phyloP scores from a whole-genome alignment of 2,329 filamentous ascomycete species.

The Talaromyces sp. region DNA sequence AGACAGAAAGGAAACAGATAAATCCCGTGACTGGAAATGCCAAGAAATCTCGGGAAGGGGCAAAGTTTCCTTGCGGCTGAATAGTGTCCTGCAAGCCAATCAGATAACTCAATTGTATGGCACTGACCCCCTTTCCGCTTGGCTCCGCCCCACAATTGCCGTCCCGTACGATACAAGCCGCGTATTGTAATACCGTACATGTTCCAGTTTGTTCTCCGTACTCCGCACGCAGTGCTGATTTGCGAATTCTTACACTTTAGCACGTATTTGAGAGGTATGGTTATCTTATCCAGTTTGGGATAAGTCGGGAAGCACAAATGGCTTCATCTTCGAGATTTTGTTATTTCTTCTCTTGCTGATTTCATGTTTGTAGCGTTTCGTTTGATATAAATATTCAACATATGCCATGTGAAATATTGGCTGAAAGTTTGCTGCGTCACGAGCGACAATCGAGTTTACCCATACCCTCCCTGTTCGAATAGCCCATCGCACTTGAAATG shows the following conservation, averaged over 20 bases:
- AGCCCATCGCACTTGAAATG: background rate
- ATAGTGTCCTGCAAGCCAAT: background rate
- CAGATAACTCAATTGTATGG: background rate
- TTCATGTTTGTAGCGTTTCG: background rate
- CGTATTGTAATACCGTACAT: background rate
- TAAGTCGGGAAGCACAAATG: background rate
- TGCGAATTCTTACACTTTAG: background rate
- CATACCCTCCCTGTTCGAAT: background rate
- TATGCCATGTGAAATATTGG: background rate
- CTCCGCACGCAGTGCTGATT: background rate
- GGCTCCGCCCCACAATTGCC: background rate
- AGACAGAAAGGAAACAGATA: background rate
- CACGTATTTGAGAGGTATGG: background rate
- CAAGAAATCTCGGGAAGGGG: background rate
- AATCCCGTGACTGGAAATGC: background rate
- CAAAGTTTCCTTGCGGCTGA: constrained; percentile 3
- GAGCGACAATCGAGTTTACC: background rate
- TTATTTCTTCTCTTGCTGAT: background rate
- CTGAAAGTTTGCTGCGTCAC: background rate
- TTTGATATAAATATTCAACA: background rate
- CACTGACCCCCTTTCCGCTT: background rate
- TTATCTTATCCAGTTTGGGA: background rate
- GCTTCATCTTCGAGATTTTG: background rate
- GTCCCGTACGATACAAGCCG: background rate
- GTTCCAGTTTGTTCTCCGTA: background rate